Base-by-base conservation (phyloP, 2,329 filamentous ascomycete genomes). In the Cladorrhinum sp. region DNA sequence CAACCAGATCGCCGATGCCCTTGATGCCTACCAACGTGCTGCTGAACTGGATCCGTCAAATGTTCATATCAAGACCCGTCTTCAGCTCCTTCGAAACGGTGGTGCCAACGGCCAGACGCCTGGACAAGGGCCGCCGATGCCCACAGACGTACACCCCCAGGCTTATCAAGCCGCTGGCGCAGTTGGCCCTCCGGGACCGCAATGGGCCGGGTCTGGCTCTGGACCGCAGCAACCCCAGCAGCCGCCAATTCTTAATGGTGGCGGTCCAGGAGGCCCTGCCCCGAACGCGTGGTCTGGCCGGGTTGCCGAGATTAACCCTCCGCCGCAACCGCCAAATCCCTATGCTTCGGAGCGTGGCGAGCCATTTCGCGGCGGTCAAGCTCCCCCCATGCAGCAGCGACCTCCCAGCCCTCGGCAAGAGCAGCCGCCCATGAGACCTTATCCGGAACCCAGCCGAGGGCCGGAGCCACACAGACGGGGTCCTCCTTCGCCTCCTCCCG, bases 1-100 rank as follows among this genome's bases (percentile, higher is more conserved):
- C 81, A 98, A 98, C 77, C 95, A 99, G 77, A 96, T 96, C 61
- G 91, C 88, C 56, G 95, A 99, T 79, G 95, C 95, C 1, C 82
- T 98, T 50, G 95, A 99, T 75, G 95, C 95, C 5, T 99, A 98
- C 74, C 90, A 93, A 71, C 86, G 95, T 67, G 95, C 95, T 45
- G 93, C 93, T 36, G 95, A 99, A 74, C 85, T 99, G 65, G 95
- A 99, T 72, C 93, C 95, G 0, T 82, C 81, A 63, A 98, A 99
- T 72, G 90, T 91, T 41, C 93, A 98, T 74, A 98, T 99, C 81
- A 98, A 98, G 76, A 92, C 93, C 60, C 88, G 95, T 63, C 81
- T 99, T 63, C 91, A 96, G 72, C 82, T 99, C 51, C 84, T 99
- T 60, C 90, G 95, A 61, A 93, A 86, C 65, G 91, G 91, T 18